A percentile compares a stretch with the other conserved stretches of the same genome.
These are phyloP conservation scores for Perkinsus chesapeaki DNA, from an alignment of 169 alveolate species.

Conservation along the genomic window DNA sequence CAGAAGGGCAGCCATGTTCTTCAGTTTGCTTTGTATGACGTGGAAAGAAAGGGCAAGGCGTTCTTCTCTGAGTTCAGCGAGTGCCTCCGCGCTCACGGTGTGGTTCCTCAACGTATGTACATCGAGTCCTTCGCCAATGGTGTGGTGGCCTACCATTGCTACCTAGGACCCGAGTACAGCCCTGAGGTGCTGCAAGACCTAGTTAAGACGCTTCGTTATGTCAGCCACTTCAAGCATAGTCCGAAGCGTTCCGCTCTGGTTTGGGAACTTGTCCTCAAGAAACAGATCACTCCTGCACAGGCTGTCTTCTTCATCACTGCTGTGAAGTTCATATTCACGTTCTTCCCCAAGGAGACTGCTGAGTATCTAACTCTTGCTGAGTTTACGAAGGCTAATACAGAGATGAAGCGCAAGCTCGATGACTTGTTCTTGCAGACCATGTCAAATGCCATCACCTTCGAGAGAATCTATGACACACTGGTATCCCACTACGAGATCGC, in stretches of 20 bases:
- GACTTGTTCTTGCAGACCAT: conserved; percentile 5
- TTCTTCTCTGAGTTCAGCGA: conserved; percentile 9
- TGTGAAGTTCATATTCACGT: not conserved
- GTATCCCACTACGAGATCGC: conserved; percentile 4
- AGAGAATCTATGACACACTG: not conserved
- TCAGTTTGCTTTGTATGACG: not conserved
- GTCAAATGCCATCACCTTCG: conserved; percentile 16
- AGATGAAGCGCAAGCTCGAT: not conserved
- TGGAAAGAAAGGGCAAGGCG: not conserved
- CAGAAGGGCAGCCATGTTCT: not conserved
- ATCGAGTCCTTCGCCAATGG: conserved; percentile 25
- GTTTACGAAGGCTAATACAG: not conserved
- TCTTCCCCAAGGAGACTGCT: not conserved
- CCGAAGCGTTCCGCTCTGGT: conserved; percentile 12
- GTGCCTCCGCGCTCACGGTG: conserved; percentile 8
- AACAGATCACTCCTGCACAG: not conserved
- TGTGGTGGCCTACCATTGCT: conserved; percentile 16
- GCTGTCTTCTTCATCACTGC: not conserved
- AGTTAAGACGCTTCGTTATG: not conserved
- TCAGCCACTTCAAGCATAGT: conserved; percentile 13
- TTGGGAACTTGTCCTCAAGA: conserved; percentile 13
- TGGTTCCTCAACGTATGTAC: conserved; percentile 19
- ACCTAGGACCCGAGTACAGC: not conserved
- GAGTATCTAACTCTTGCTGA: not conserved
- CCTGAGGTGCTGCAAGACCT: not conserved